Conservation (phyloP, 2,329 filamentous ascomycete genomes). For the Boeremia exigua region DNA sequence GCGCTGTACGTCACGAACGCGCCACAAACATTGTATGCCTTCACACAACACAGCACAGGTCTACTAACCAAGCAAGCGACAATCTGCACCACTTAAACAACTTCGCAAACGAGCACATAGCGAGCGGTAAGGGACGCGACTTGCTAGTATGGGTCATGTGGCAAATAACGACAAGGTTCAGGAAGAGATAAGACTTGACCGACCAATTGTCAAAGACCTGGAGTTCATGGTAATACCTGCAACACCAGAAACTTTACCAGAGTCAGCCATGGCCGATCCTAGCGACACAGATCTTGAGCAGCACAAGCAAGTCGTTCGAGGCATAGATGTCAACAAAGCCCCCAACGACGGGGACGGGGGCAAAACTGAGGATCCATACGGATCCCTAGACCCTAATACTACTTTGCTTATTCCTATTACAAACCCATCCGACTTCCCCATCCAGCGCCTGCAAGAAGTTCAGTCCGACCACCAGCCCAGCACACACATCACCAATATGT, state of each 20-base stretch:
- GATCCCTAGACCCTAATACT: background rate
- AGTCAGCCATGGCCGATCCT: background rate
- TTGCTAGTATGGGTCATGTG: conserved; percentile 6
- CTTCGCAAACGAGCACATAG: background rate
- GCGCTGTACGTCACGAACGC: background rate
- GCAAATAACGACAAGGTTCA: background rate
- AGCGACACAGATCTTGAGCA: background rate
- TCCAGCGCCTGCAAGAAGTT: conserved; percentile 18
- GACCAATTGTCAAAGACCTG: background rate
- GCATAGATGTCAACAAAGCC: background rate
- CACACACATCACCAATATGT: conserved; percentile 16
- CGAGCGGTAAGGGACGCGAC: background rate
- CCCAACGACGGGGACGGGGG: background rate
- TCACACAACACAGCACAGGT: background rate
- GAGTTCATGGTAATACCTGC: background rate
- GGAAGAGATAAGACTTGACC: background rate
- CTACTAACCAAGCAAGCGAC: background rate
- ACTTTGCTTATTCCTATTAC: conserved; percentile 10
- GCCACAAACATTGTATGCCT: background rate
- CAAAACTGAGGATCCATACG: background rate
- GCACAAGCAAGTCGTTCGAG: background rate
- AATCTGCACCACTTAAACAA: background rate
- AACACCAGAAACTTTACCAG: background rate
- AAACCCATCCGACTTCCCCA: conserved; percentile 21
- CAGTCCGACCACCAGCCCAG: conserved; percentile 20